phyloP scores from a whole-genome alignment of 2,329 filamentous ascomycete species.

The Periconia macrospinosa region DNA sequence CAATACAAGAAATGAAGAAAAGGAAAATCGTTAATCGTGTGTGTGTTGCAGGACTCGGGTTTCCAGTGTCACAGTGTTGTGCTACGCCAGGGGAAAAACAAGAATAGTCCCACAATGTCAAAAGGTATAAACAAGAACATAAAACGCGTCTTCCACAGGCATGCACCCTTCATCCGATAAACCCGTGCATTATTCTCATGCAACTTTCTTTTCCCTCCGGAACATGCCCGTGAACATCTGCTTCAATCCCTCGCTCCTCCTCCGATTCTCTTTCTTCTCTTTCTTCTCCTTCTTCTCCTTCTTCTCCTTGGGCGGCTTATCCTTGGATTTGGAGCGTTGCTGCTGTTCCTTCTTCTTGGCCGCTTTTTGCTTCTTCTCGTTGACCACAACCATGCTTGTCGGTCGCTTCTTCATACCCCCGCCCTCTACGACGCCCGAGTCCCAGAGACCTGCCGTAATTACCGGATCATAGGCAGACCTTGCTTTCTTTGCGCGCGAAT shows the following conservation, averaged over 20 bases:
- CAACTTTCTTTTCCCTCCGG: constrained; percentile 2
- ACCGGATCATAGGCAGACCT: constrained; percentile 37
- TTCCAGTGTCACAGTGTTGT: too few species aligned
- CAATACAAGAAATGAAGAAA: neutral
- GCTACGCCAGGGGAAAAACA: neutral
- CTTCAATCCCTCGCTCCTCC: constrained; percentile 8
- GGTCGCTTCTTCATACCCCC: constrained; percentile 31
- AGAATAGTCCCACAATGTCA: neutral
- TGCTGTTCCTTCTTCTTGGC: constrained; percentile 21
- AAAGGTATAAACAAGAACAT: neutral
- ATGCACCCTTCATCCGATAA: neutral
- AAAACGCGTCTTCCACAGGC: too few species aligned
- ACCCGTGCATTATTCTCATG: neutral
- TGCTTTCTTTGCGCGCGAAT: constrained; percentile 24
- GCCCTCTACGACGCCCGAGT: constrained; percentile 33
- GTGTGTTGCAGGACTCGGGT: too few species aligned
- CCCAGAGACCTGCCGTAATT: constrained; percentile 40
- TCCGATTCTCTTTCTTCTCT: constrained; percentile 8
- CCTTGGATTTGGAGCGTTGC: constrained; percentile 28
- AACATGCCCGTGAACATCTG: constrained; percentile 9
- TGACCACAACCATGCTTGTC: constrained; percentile 38
- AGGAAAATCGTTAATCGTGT: neutral
- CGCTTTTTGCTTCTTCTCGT: constrained; percentile 34
- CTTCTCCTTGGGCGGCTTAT: constrained; percentile 16
- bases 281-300: constrained; percentile 12